A percentile compares a stretch with the other conserved stretches of the same genome.
phyloP scores from a whole-genome alignment of 257 asterid genomes.

The Coffea canephora region DNA sequence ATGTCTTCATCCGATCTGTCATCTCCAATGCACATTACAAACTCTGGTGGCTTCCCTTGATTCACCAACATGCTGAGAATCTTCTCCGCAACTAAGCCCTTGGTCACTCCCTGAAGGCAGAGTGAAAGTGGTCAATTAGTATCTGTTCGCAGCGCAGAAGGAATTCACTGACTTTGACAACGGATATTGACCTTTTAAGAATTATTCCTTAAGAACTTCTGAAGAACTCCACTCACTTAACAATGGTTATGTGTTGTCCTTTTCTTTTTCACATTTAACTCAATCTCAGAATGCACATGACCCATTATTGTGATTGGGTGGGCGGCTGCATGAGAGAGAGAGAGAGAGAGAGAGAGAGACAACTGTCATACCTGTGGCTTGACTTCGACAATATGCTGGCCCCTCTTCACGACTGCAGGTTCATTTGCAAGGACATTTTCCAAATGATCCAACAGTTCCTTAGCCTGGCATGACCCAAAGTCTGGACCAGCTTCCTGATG shows the following conservation, averaged over 20 bases:
- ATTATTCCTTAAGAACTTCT: too few species aligned
- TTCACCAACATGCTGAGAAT: conserved; percentile 54
- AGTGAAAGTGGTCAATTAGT: conserved; percentile 11
- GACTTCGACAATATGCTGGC: conserved; percentile 90
- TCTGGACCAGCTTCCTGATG: conserved; percentile 80
- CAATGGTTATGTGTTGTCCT: too few species aligned
- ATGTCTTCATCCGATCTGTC: conserved; percentile 89
- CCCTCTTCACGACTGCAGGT: conserved; percentile 88
- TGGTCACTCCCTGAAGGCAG: conserved; percentile 75
- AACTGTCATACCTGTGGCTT: conserved; percentile 70
- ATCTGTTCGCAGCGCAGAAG: too few species aligned
- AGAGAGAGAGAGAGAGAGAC: not conserved
- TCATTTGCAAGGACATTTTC: conserved; percentile 86
- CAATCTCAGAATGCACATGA: not conserved
- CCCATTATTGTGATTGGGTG: not conserved
- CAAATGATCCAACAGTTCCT: conserved; percentile 74
- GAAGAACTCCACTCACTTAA: too few species aligned
- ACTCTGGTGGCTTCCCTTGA: conserved; percentile 58
- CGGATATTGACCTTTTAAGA: too few species aligned
- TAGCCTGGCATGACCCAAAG: conserved; percentile 87
- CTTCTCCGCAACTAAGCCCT: conserved; percentile 74
- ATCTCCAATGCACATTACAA: conserved; percentile 82
- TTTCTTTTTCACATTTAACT: too few species aligned
- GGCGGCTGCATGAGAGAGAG: too few species aligned
- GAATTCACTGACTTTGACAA: too few species aligned